Base-by-base conservation (phyloP, 2,329 filamentous ascomycete species). In the Botryotinia convoluta region DNA sequence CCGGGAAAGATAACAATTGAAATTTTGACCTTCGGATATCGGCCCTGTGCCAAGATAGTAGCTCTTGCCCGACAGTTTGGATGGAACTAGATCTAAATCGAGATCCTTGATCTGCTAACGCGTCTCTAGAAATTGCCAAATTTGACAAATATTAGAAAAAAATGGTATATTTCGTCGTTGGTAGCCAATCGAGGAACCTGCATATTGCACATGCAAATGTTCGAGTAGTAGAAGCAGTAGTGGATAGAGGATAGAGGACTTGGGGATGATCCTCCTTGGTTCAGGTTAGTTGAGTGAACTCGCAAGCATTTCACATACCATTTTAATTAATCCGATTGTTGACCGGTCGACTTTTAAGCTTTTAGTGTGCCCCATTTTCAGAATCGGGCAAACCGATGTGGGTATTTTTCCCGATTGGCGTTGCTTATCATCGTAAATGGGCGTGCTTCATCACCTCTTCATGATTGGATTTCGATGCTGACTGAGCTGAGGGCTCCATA, bases 1-100 rank as follows among this genome's bases (percentile, higher is more conserved):
- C n/a, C 16, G 44, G 35, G 22, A 29, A 54, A 22, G n/a, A 39
- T 18, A 29, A 54, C 44, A 39, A 32, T 32, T n/a, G 44, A 32
- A 29, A 42, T 42, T 22, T 42, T 68, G 48, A 32, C 35, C 48
- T 42, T 68, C 18, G 35, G 65, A 29, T 26, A 57, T 68, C n/a
- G 16, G 54, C 42, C 1, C 20, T 29, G 22, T 48, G n/a, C 42
- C 62, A 35, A 48, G 42, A n/a, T 42, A 57, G 35, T 29, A 68
- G 48, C 22, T 42, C 65, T 54, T 37, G 64, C 48, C 48, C 48
- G 65, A 57, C 65, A 29, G n/a, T 57, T 57, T 57, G 65, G 65
- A 68, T 57, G 48, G 48, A 42, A 54, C 45, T 57, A 68, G 20
- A 57, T 37, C 48, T 54, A 2, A 32, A 57, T 39, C 35, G 39